Base-by-base conservation (phyloP, 805 yeast species). In the Saccharomycopsis sp. region DNA sequence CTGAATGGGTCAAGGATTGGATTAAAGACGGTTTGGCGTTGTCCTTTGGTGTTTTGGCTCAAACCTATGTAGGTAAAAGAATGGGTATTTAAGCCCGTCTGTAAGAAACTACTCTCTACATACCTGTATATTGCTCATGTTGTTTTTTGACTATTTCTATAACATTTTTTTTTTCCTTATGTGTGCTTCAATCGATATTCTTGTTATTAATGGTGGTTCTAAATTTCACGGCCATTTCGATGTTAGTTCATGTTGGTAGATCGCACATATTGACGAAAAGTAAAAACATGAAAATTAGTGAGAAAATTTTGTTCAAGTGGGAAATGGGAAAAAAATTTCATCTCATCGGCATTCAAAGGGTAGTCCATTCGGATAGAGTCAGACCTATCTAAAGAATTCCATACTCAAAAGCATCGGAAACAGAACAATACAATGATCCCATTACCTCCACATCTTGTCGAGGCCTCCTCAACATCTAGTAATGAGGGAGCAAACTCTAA, bases 1-100 rank as follows among this genome's bases (percentile, higher is more conserved):
- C 85, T 50, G 89, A 85, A 59, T 88, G 94, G 95, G 87, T 88
- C 14, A 75, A 77, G 50, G 87, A 81, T 55, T 88, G 95, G 95
- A 76, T 87, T 41, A 85, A 82, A 65, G 85, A 83, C 63, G 96
- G 97, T 0, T 75, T 94, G 54, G 82, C 83, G 18, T 78, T 91
- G 62, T 77, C 90, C 16, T 81, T 94, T 63, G 98, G 97, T 16
- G 86, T 89, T 0, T 74, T 89, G 37, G 96, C 97, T 0, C 98
- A 94, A 70, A 82, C 84, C 66, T 94, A 94, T 69, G 95, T 94
- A 51, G 83, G 91, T 52, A 85, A 84, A 70, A 80, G 99, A 71
- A 94, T 94, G 96, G 94, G 91, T 0, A 74, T 78, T 50, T 80
- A 67, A 64, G 9, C 12, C 5, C 12, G 50, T 7, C 12, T 29